A percentile compares a stretch with the other conserved stretches of the same genome.
Evolutionary conservation across 495 filamentous ascomycete genomes (phyloP).

Genomic region (Lasiosphaeris hirsuta): DNA sequence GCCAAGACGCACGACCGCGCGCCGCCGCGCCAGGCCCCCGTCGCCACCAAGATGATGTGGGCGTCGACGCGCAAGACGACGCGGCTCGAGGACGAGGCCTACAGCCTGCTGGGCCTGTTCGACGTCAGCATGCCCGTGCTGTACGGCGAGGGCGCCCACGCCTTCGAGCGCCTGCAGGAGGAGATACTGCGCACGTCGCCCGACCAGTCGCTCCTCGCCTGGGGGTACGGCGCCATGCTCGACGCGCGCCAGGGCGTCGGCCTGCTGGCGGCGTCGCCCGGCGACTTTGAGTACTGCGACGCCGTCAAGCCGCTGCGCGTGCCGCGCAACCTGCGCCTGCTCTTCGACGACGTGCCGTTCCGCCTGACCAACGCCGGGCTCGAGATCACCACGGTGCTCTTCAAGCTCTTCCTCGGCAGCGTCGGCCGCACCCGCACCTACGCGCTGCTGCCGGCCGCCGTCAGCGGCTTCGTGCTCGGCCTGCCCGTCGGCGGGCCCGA

Average conservation of each 20-base stretch:
- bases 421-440: neutral
- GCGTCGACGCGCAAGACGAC: conserved; percentile 20
- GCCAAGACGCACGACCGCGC: neutral
- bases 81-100: conserved; percentile 24
- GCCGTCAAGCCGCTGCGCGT: neutral
- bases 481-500: neutral
- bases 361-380: neutral
- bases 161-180: conserved; percentile 21
- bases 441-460: neutral
- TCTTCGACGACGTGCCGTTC: neutral
- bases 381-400: neutral
- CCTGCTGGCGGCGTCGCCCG: neutral
- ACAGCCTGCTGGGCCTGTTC: conserved; percentile 24
- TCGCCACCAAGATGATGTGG: conserved; percentile 23
- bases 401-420: neutral
- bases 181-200: conserved; percentile 16
- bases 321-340: too few relatives aligned
- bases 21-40: neutral
- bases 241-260: neutral
- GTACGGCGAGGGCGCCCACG: conserved; percentile 21
- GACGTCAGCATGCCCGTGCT: conserved; percentile 25
- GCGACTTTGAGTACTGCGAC: neutral
- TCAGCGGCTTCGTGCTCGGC: neutral
- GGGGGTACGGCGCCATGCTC: neutral
- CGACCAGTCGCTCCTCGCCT: conserved; percentile 18